phyloP scores from a whole-genome alignment of 768 basidiomycete species.

The Sutorius australiensis region DNA sequence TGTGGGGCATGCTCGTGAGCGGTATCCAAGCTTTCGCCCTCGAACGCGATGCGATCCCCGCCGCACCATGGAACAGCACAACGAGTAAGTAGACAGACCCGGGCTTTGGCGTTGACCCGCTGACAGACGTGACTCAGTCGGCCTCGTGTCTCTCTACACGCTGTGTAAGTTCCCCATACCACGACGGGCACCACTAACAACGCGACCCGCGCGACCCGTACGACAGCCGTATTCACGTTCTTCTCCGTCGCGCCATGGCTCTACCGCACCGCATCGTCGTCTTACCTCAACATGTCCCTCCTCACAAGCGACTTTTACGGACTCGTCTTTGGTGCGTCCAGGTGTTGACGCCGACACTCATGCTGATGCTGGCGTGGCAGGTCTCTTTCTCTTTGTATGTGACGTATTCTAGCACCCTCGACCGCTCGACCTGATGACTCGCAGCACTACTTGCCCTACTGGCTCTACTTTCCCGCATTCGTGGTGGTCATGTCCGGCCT shows the following conservation, averaged over 20 bases:
- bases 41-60: slow-evolving; percentile 61
- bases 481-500: slow-evolving; percentile 66
- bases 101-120: slow-evolving; percentile 27
- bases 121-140: slow-evolving; percentile 40
- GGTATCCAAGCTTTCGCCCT: slow-evolving; percentile 69
- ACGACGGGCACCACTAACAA: neutral
- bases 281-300: slow-evolving; percentile 79
- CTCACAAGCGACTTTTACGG: slow-evolving; percentile 90
- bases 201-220: neutral
- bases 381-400: slow-evolving; percentile 52
- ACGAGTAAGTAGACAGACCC: slow-evolving; percentile 46
- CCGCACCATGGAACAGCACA: slow-evolving; percentile 64
- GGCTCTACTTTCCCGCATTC: slow-evolving; percentile 86
- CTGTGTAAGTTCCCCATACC: slow-evolving; percentile 22
- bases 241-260: slow-evolving; percentile 81
- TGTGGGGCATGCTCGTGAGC: slow-evolving; percentile 78
- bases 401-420: neutral
- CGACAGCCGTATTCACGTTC: slow-evolving; percentile 66
- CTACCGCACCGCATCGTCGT: slow-evolving; percentile 80
- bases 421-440: neutral
- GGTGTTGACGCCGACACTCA: neutral
- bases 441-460: slow-evolving; percentile 79
- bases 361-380: slow-evolving; percentile 11
- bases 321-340: slow-evolving; percentile 56
- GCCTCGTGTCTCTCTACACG: slow-evolving; percentile 45